Conservation (phyloP, 768 basidiomycete genomes). For the Exidia glandulosa region DNA sequence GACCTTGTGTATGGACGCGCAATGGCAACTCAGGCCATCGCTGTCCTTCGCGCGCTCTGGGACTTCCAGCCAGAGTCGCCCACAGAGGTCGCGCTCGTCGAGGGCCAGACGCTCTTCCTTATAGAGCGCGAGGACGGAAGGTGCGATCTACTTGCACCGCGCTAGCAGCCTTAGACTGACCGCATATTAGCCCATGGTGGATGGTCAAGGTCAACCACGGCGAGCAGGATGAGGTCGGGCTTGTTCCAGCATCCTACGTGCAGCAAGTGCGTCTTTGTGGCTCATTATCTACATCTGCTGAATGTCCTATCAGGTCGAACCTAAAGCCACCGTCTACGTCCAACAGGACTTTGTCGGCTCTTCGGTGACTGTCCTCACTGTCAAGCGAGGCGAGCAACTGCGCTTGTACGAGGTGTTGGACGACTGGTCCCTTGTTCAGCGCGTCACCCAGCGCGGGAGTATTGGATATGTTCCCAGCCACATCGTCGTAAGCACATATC, state of each 20-base stretch:
- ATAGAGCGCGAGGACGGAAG: conserved; percentile 85
- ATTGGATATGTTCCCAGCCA: conserved; percentile 89
- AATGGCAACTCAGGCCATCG: conserved; percentile 24
- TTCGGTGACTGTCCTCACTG: conserved; percentile 69
- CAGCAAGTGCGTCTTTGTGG: conserved; percentile 48
- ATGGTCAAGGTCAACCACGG: conserved; percentile 76
- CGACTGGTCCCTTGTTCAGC: conserved; percentile 86
- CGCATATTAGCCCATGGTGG: conserved; percentile 74
- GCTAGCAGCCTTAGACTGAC: neutral
- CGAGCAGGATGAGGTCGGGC: conserved; percentile 50
- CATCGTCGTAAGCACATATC: conserved; percentile 52
- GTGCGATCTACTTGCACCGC: conserved; percentile 28
- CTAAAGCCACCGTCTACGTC: conserved; percentile 58
- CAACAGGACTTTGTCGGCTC: conserved; percentile 77
- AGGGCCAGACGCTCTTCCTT: conserved; percentile 79
- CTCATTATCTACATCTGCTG: neutral
- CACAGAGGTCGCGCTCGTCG: conserved; percentile 82
- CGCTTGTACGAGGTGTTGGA: conserved; percentile 74
- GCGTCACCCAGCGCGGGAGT: conserved; percentile 32
- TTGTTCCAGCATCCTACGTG: conserved; percentile 78
- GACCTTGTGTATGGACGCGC: conserved; percentile 33
- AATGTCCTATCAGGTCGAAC: conserved; percentile 43
- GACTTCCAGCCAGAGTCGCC: conserved; percentile 84
- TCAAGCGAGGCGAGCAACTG: conserved; percentile 70
- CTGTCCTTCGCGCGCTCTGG: conserved; percentile 88